Evolutionary conservation across 371 early-diverging fungal species (phyloP), one percentile per base, ranked within the genome.

Genomic region (Mucor racemosus): DNA sequence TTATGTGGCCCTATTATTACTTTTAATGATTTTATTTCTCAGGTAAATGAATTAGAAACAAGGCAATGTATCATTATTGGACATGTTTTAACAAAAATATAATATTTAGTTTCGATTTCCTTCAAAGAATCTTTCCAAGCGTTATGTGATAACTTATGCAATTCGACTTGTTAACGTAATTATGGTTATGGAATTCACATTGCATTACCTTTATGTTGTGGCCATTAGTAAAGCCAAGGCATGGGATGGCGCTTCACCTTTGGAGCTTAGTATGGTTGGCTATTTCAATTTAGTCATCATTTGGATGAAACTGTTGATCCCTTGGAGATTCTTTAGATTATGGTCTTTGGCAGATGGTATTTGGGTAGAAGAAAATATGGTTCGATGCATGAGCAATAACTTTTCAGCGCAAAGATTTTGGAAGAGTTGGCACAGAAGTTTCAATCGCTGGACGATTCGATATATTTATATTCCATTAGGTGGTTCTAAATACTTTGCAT

Each of bases 1-100:
- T 73, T 97, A 31, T 95, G 97, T 41, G 99, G 99, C 0, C 99
- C 99, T 11, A 96, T 98, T 58, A 91, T 97, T 64, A 91, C 96
- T 0, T 98, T 89, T 80, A 97, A 97, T 76, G 90, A 94, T 67
- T 97, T 94, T 75, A 71, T 92, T 6, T 86, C 90, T 48, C 97
- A 97, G 82, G 91, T 91, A 81, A 61, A 17, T 8, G 4, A 19
- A 53, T 21, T 13, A 26, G 1, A 26, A 26, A 26, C 26, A 26
- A 26, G 26, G 3, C 26, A 26, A 26, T 26, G 26, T 26, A 26
- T 26, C 26, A 26, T 31, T 31, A 53, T 53, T 31, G 46, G 53
- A 31, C 31, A 53, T 53, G 31, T 53, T 21, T 14, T 53, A 31
- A 53, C 26, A 31, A 3, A 3, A 13, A 53, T 53, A 8, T 53